Evolutionary conservation across 2,329 filamentous ascomycete genomes (phyloP), one percentile per base, ranked within the genome.

Genomic region (Neonectria coccinea): DNA sequence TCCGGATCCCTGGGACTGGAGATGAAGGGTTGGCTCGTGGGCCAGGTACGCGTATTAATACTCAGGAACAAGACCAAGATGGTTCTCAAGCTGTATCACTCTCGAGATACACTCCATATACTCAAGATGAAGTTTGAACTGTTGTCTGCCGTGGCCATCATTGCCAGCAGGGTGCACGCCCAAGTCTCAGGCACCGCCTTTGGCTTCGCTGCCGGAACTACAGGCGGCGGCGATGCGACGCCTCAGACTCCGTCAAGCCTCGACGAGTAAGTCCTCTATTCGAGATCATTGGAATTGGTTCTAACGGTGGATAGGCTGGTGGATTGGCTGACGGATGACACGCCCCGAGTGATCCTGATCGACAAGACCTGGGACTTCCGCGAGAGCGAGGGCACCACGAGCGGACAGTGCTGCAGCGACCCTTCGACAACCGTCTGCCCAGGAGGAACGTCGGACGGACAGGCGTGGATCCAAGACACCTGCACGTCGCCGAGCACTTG

Each of bases 271-370:
- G 84, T 84, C 74, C 51, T 7, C 20, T 56, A 9, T 33, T n/a
- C 45, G 14, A 14, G n/a, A 4, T 22, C 7, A 18, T 14, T n/a
- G 39, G 29, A 18, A 14, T 7, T 18, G n/a, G 4, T 18, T 14
- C 61, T 61, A 20, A 59, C 27, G 3, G 8, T 14, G 36, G 27
- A 5, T 11, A 29, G 65, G 31, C 58, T 67, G 9, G 45, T 45
- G 9, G 82, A 79, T 41, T 89, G 88, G 77, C 82, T 90, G 14
- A 80, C 80, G 11, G 86, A 89, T 73, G 77, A 75, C 60, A 75
- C 79, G 20, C 70, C 87, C 10, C 83, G 86, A 25, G 84, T 85
- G 65, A 89, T 90, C 68, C 81, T 90, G 60, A 79, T 90, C 25
- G 81, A 82, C 71, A 85, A 86, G 70, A 81, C 80, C 18, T 84